A percentile compares a stretch with the other conserved stretches of the same genome.
These are phyloP conservation scores for Lotus japonicus DNA, from an alignment of 306 rosid species.

Conservation along the genomic window DNA sequence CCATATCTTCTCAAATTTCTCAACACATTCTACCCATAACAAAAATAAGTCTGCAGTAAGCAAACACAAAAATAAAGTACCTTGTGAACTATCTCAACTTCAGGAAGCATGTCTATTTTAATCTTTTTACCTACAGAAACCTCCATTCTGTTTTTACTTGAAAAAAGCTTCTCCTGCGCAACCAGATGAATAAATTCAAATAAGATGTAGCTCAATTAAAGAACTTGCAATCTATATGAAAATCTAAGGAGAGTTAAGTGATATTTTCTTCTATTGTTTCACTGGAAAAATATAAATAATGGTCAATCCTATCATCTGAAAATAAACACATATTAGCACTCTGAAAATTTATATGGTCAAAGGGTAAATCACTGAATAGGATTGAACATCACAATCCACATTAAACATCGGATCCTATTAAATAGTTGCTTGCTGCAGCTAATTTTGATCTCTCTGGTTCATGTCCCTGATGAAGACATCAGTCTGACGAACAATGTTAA, in stretches of 20 bases:
- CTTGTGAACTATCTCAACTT: conserved; percentile 93
- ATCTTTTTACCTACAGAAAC: conserved; percentile 77
- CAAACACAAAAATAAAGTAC: conserved; percentile 28
- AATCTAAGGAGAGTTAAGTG: neutral
- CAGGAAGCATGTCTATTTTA: conserved; percentile 88
- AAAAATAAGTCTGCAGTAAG: neutral
- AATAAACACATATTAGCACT: neutral
- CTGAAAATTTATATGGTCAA: neutral
- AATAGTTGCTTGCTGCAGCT: neutral
- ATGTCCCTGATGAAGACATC: neutral
- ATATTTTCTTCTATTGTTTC: neutral
- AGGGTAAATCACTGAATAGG: neutral
- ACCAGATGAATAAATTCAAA: conserved; percentile 28
- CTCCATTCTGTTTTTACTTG: conserved; percentile 78
- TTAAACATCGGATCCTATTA: neutral
- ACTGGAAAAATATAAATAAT: neutral
- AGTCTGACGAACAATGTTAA: neutral
- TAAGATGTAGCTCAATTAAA: conserved; percentile 15
- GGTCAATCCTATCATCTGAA: neutral
- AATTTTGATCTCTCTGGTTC: neutral
- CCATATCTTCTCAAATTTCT: conserved; percentile 15
- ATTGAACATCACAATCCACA: neutral
- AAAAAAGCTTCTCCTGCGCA: conserved; percentile 74
- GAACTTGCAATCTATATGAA: neutral
- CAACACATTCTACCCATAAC: neutral